Conservation (phyloP, 2,329 filamentous ascomycete genomes). For the Ophiocordyceps camponoti-leonardi region DNA sequence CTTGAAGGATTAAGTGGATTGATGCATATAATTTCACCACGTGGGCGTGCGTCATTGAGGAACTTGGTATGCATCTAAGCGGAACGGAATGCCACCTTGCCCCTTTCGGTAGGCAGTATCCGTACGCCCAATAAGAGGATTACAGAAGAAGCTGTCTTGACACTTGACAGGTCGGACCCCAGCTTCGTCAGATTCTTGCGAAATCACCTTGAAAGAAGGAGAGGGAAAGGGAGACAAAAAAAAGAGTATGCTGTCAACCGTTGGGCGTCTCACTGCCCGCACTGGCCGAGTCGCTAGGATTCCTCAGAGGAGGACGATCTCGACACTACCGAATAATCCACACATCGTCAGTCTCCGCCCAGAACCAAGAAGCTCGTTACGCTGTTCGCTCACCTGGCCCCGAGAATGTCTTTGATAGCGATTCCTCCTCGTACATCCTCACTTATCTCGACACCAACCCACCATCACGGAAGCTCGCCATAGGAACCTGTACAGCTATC, state of each 20-base stretch:
- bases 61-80: too few species aligned
- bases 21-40: too few species aligned
- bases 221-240: too few species aligned
- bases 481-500: constrained; percentile 40
- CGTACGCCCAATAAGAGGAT: too few species aligned
- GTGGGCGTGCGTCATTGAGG: too few species aligned
- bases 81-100: too few species aligned
- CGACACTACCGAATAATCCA: constrained; percentile 31
- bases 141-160: too few species aligned
- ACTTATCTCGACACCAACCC: constrained; percentile 41
- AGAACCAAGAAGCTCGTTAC: neutral
- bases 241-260: constrained; percentile 10
- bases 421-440: constrained; percentile 31
- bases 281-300: constrained; percentile 5
- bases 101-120: too few species aligned
- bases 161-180: neutral
- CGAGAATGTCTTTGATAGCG: constrained; percentile 41
- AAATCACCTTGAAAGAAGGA: neutral
- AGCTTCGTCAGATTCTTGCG: neutral
- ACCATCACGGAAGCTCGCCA: constrained; percentile 33
- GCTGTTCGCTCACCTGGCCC: neutral
- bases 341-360: constrained; percentile 29
- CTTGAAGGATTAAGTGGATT: constrained; percentile 2
- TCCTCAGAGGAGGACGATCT: constrained; percentile 20
- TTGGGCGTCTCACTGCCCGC: constrained; percentile 8